phyloP scores from a whole-genome alignment of 1,284 basidiomycete genomes.

The Phlebopus sp. region DNA sequence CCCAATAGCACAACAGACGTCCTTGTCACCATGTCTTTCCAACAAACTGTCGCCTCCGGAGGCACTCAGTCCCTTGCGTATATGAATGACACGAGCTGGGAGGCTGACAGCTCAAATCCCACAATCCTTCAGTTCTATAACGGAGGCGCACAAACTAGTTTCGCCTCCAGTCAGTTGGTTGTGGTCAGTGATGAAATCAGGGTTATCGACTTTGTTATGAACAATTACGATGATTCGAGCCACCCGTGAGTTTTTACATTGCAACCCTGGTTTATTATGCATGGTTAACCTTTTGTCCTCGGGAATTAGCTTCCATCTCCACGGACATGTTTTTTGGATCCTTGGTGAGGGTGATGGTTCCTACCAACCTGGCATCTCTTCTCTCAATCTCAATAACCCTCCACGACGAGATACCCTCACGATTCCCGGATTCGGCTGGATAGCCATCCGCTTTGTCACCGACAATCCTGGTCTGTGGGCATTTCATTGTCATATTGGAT shows the following conservation, averaged over 20 bases:
- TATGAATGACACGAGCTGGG: conserved; percentile 31
- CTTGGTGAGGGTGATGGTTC: conserved; percentile 25
- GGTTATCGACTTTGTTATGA: conserved; percentile 25
- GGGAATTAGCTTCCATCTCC: conserved; percentile 28
- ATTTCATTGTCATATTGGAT: conserved; percentile 48
- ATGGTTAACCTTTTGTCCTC: neutral
- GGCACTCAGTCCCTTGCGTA: conserved; percentile 25
- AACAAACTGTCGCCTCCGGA: conserved; percentile 29
- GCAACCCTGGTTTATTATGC: neutral
- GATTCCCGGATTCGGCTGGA: conserved; percentile 28
- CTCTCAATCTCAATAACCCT: conserved; percentile 25
- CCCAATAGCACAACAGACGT: conserved; percentile 27
- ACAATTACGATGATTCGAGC: conserved; percentile 30
- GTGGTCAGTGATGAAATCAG: conserved; percentile 27
- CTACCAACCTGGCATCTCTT: conserved; percentile 22
- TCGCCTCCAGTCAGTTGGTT: conserved; percentile 22
- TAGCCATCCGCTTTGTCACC: conserved; percentile 36
- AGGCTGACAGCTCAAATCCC: conserved; percentile 22
- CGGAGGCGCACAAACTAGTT: conserved; percentile 25
- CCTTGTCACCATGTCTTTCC: conserved; percentile 26
- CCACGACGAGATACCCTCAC: conserved; percentile 31
- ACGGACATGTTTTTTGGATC: conserved; percentile 30
- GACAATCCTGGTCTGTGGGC: conserved; percentile 44
- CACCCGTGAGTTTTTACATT: conserved; percentile 25
- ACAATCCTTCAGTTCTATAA: conserved; percentile 30